These are phyloP conservation scores for Aphanocladium album DNA, from an alignment of 2,329 filamentous ascomycete species.

Conservation along the genomic window DNA sequence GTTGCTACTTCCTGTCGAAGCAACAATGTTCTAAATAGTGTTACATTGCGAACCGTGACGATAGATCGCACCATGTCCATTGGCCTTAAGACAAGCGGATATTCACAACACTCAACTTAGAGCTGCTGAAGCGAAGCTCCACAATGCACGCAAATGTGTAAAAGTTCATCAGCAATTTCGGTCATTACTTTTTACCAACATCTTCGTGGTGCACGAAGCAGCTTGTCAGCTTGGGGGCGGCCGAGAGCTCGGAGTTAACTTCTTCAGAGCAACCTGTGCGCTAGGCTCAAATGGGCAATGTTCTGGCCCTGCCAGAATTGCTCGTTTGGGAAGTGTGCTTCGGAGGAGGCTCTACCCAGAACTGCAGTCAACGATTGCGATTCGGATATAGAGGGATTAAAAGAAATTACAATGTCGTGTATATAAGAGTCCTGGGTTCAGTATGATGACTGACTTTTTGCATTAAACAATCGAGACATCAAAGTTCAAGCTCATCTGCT, in stretches of 20 bases:
- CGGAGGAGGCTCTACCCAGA: neutral
- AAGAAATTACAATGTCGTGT: neutral
- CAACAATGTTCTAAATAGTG: too few relatives aligned
- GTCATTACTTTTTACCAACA: too few relatives aligned
- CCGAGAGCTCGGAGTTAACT: neutral
- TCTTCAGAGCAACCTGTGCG: neutral
- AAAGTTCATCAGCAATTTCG: too few relatives aligned
- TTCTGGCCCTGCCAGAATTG: constrained; percentile 1
- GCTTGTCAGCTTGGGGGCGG: too few relatives aligned
- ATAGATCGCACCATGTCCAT: too few relatives aligned
- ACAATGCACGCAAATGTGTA: too few relatives aligned
- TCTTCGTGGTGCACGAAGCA: too few relatives aligned
- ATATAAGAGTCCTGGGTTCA: neutral
- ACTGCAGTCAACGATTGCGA: neutral
- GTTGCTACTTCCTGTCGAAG: too few relatives aligned
- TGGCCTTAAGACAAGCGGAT: too few relatives aligned
- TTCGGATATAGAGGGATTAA: neutral
- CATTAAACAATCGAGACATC: neutral
- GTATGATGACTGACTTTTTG: neutral
- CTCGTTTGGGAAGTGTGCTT: neutral
- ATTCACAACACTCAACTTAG: too few relatives aligned
- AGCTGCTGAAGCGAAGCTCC: too few relatives aligned
- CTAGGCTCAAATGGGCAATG: neutral
- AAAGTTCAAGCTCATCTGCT: neutral
- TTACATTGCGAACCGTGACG: too few relatives aligned